Base-by-base conservation (phyloP, 2,329 filamentous ascomycete genomes). In the Salinomyces thailandicus region DNA sequence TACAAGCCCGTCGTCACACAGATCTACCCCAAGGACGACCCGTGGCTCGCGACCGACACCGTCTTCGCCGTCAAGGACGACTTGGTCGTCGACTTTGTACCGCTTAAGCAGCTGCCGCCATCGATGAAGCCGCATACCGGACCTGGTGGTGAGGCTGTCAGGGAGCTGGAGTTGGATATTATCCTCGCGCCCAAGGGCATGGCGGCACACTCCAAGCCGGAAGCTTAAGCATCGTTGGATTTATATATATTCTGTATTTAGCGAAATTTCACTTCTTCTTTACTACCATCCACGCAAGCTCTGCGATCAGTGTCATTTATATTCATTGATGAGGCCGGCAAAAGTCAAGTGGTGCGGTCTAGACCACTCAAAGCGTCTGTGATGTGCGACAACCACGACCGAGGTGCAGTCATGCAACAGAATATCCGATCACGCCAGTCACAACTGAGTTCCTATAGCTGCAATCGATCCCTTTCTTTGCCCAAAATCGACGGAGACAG, bases 1-100 rank as follows among this genome's bases (percentile, higher is more conserved):
- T 74, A 72, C 61, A 70, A 69, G 58, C 68, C 68, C 27, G 61
- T 74, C 41, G 70, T 71, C 52, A 73, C 69, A 37, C 71, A 75
- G 58, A 63, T 75, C 51, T 76, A 73, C 58, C 72, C 72, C 48
- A 66, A 64, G 39, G 70, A 74, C 50, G 73, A 76, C 61, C 69
- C 67, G 13, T 72, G 71, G 54, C 63, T 75, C 24, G 58, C 61
- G 42, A 74, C 69, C 46, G 73, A 77, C 59, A 72, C 72, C 32
- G 72, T 76, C 37, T 76, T 75, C 48, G 72, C 72, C 8, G 73
- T 76, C 58, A 77, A 76, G 63, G 69, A 75, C 41, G 72, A 75
- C 39, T 60, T 75, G 27, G 65, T 75, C 34, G 68, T 74, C 31
- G 67, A 76, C 50, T 75, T 76, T 53, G 63, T 63, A 52, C 71